A percentile compares a stretch with the other conserved stretches of the same genome.
phyloP scores from a whole-genome alignment of 2,329 filamentous ascomycete genomes.

The Hymenotorrendiella dingleyae region DNA sequence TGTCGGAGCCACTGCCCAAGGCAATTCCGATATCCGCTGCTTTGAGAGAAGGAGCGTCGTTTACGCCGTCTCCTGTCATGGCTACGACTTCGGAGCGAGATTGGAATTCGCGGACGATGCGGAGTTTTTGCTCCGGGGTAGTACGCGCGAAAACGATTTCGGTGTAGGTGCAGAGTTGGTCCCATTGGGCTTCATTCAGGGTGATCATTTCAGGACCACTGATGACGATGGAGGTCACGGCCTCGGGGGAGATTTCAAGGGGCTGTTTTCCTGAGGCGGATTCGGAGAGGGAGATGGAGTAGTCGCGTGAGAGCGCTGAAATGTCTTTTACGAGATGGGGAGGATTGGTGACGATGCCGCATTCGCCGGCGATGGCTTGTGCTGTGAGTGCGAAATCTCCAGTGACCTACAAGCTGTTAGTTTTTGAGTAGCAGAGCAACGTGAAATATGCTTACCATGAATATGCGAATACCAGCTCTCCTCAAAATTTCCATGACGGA shows the following conservation, averaged over 20 bases:
- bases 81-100: slow-evolving; percentile 48
- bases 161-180: slow-evolving; percentile 55
- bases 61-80: slow-evolving; percentile 35
- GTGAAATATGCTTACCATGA: too few species aligned
- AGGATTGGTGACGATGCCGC: slow-evolving; percentile 59
- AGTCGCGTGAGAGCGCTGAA: slow-evolving; percentile 33
- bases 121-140: slow-evolving; percentile 72
- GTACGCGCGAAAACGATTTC: slow-evolving; percentile 74
- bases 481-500: slow-evolving; percentile 56
- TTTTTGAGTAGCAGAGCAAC: slow-evolving; percentile 5
- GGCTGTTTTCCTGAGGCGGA: slow-evolving; percentile 9
- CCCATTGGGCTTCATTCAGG: slow-evolving; percentile 64
- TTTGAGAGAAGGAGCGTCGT: slow-evolving; percentile 46
- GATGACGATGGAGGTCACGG: slow-evolving; percentile 49
- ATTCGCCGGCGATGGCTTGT: slow-evolving; percentile 64
- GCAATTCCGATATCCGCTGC: slow-evolving; percentile 49
- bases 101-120: slow-evolving; percentile 73
- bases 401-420: slow-evolving; percentile 45
- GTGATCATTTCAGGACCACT: slow-evolving; percentile 60
- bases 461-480: slow-evolving; percentile 65
- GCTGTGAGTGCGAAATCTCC: slow-evolving; percentile 74
- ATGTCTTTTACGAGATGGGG: slow-evolving; percentile 45
- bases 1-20: slow-evolving; percentile 58
- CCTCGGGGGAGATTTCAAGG: slow-evolving; percentile 2
- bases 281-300: slow-evolving; percentile 12